Evolutionary conservation across 1,284 basidiomycete species (phyloP).

Genomic region (Leucoagaricus sp.): DNA sequence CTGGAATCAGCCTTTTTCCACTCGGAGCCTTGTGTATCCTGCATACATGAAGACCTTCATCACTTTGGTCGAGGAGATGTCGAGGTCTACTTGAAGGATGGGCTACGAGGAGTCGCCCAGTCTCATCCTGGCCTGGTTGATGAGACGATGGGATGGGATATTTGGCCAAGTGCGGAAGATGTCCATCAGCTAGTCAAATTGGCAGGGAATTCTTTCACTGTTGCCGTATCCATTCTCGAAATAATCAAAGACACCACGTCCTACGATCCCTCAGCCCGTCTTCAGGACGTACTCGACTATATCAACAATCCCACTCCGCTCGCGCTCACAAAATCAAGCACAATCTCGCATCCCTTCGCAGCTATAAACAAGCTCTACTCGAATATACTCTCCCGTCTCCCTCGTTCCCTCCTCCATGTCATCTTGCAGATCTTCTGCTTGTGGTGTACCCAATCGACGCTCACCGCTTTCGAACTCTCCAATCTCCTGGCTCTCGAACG

Average conservation of each 20-base stretch:
- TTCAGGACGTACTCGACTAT: neutral
- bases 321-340: neutral
- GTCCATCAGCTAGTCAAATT: neutral
- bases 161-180: neutral
- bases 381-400: neutral
- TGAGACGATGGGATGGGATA: neutral
- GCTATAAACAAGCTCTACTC: neutral
- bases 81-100: neutral
- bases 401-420: neutral
- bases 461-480: neutral
- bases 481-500: neutral
- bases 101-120: neutral
- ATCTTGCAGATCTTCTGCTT: neutral
- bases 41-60: neutral
- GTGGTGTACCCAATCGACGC: neutral
- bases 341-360: neutral
- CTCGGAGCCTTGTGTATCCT: neutral
- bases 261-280: neutral
- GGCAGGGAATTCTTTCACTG: neutral
- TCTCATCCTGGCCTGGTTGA: neutral
- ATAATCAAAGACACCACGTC: neutral
- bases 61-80: neutral
- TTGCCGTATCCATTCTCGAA: neutral
- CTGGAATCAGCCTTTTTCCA: neutral
- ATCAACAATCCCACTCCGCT: neutral